phyloP scores from a whole-genome alignment of 257 asterid species.

The Pogostemon cablin region DNA sequence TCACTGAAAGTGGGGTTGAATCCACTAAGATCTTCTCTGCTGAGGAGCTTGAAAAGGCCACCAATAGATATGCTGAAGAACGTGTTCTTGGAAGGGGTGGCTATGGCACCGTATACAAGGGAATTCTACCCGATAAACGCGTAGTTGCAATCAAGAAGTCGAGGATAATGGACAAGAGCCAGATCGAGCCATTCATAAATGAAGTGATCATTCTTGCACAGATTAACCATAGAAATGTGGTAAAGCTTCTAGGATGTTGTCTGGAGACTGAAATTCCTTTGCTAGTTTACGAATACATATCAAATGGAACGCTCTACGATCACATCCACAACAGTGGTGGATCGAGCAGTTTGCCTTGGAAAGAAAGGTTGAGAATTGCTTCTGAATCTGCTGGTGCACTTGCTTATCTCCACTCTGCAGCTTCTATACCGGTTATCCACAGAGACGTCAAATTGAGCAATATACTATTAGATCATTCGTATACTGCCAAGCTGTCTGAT shows the following conservation, averaged over 20 bases:
- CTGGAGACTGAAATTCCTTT: constrained; percentile 44
- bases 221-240: constrained; percentile 42
- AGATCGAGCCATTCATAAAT: constrained; percentile 42
- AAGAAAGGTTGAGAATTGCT: constrained; percentile 36
- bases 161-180: constrained; percentile 35
- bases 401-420: constrained; percentile 47
- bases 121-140: constrained; percentile 29
- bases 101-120: constrained; percentile 41
- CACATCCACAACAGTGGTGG: constrained; percentile 33
- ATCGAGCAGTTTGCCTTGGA: constrained; percentile 34
- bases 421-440: constrained; percentile 42
- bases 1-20: not conserved
- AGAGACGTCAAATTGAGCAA: constrained; percentile 45
- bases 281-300: constrained; percentile 36
- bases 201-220: constrained; percentile 39
- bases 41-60: constrained; percentile 39
- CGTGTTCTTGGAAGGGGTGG: constrained; percentile 40
- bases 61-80: constrained; percentile 38
- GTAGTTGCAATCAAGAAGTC: constrained; percentile 43
- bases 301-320: constrained; percentile 38
- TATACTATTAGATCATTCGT: constrained; percentile 31
- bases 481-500: constrained; percentile 39
- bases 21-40: constrained; percentile 10
- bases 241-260: constrained; percentile 41
- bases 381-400: constrained; percentile 45